Conservation (phyloP, 192 early-diverging fungal species). For the Lunasporangiospora selenospora region DNA sequence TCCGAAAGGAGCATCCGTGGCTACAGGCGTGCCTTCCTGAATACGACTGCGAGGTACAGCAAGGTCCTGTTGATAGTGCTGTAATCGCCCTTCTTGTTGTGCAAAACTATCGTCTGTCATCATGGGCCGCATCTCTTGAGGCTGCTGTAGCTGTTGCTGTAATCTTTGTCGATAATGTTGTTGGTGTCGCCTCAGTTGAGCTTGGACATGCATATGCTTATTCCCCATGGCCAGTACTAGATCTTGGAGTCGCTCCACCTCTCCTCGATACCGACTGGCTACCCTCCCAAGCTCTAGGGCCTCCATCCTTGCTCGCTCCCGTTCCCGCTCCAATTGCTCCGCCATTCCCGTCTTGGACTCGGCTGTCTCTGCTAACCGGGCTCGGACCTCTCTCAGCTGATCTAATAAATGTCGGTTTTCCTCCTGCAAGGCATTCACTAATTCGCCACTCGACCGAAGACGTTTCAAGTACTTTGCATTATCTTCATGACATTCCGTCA, state of each 20-base stretch:
- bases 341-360: conserved; percentile 2
- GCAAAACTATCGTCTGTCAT: too few relatives aligned
- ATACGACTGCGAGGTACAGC: too few relatives aligned
- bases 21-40: too few relatives aligned
- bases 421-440: conserved; percentile 17
- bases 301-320: conserved; percentile 9
- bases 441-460: conserved; percentile 11
- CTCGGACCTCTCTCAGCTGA: conserved; percentile 27
- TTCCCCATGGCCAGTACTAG: conserved; percentile 30
- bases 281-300: conserved; percentile 18
- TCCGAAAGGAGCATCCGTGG: too few relatives aligned
- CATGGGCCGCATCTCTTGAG: too few relatives aligned
- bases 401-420: conserved; percentile 40
- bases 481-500: conserved; percentile 32
- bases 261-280: conserved; percentile 14
- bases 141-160: conserved; percentile 18
- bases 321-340: conserved; percentile 13
- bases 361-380: background rate
- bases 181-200: conserved; percentile 3
- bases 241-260: conserved; percentile 30
- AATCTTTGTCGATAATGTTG: too few relatives aligned
- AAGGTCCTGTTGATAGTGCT: too few relatives aligned
- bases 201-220: conserved; percentile 26
- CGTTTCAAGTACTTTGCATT: conserved; percentile 38
- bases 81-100: too few relatives aligned